A percentile compares a stretch with the other conserved stretches of the same genome.
phyloP scores from a whole-genome alignment of 768 basidiomycete genomes.

The Postia placenta region DNA sequence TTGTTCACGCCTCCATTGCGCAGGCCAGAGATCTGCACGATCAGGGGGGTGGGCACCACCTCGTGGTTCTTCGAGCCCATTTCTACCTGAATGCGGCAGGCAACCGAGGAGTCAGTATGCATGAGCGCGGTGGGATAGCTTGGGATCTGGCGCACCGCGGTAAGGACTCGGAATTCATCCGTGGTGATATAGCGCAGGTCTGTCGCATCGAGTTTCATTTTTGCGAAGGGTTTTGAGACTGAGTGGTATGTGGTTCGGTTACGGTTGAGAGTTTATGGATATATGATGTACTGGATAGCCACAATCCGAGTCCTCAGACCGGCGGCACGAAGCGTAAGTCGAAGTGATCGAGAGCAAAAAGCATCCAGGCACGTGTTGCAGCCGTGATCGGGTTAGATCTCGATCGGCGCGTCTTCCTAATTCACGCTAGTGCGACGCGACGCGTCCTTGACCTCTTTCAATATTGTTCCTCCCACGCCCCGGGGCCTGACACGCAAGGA shows the following conservation, averaged over 20 bases:
- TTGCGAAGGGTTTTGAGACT: too few relatives aligned
- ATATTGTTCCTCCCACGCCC: too few relatives aligned
- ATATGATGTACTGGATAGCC: too few relatives aligned
- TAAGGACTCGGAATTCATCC: conserved; percentile 94
- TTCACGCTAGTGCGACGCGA: too few relatives aligned
- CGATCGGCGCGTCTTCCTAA: too few relatives aligned
- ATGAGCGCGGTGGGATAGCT: not conserved
- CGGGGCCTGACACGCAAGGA: too few relatives aligned
- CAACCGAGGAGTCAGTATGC: not conserved
- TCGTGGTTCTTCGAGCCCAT: conserved; percentile 99
- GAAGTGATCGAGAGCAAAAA: too few relatives aligned
- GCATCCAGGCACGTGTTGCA: too few relatives aligned
- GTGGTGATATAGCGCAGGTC: conserved; percentile 89
- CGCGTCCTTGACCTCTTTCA: too few relatives aligned
- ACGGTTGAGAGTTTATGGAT: not conserved
- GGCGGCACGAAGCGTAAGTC: too few relatives aligned
- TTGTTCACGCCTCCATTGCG: conserved; percentile 93
- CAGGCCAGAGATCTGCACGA: conserved; percentile 90
- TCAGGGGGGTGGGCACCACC: conserved; percentile 83
- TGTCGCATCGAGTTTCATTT: conserved; percentile 91
- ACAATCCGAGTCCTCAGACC: too few relatives aligned
- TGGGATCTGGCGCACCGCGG: conserved; percentile 59
- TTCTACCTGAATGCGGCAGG: conserved; percentile 61
- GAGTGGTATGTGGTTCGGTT: not conserved
- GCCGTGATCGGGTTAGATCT: too few relatives aligned